These are phyloP conservation scores for Sporisorium reilianum DNA, from an alignment of 1,284 basidiomycete species.

Conservation along the genomic window DNA sequence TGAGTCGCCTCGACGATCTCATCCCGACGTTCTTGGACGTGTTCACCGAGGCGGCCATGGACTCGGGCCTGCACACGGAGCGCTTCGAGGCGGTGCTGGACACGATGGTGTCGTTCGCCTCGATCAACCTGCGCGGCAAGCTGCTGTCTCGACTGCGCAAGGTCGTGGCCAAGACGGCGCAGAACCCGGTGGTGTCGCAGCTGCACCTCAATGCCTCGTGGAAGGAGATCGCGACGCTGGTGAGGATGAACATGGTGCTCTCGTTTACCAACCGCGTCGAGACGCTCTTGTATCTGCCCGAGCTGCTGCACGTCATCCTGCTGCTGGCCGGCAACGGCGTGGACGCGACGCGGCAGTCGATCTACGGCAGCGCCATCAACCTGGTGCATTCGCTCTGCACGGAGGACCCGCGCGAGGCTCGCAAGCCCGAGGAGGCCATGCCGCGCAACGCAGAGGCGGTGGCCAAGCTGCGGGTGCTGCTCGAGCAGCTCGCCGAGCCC, in stretches of 20 bases:
- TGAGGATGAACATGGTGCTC: conserved; percentile 66
- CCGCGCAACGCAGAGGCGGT: conserved; percentile 44
- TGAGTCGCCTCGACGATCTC: conserved; percentile 64
- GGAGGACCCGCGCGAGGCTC: conserved; percentile 55
- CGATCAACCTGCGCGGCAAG: conserved; percentile 65
- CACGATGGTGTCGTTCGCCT: conserved; percentile 65
- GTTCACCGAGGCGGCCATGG: conserved; percentile 65
- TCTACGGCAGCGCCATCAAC: conserved; percentile 64
- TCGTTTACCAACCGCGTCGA: conserved; percentile 64
- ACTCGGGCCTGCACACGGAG: conserved; percentile 62
- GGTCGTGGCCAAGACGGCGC: conserved; percentile 64
- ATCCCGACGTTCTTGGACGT: conserved; percentile 63
- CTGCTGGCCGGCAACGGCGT: conserved; percentile 63
- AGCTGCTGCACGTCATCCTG: conserved; percentile 62
- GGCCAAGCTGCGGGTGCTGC: conserved; percentile 48
- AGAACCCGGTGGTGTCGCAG: conserved; percentile 55
- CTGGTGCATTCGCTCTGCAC: conserved; percentile 66
- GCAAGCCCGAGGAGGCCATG: conserved; percentile 47
- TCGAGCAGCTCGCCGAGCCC: conserved; percentile 54
- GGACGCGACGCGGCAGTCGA: conserved; percentile 59
- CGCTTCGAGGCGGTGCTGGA: conserved; percentile 66
- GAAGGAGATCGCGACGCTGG: conserved; percentile 66
- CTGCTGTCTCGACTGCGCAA: conserved; percentile 60
- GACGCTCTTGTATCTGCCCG: conserved; percentile 60
- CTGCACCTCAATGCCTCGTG: conserved; percentile 62